Evolutionary conservation across 306 rosid genomes (phyloP), one percentile per base, ranked within the genome.

Genomic region (Cucumis melo): DNA sequence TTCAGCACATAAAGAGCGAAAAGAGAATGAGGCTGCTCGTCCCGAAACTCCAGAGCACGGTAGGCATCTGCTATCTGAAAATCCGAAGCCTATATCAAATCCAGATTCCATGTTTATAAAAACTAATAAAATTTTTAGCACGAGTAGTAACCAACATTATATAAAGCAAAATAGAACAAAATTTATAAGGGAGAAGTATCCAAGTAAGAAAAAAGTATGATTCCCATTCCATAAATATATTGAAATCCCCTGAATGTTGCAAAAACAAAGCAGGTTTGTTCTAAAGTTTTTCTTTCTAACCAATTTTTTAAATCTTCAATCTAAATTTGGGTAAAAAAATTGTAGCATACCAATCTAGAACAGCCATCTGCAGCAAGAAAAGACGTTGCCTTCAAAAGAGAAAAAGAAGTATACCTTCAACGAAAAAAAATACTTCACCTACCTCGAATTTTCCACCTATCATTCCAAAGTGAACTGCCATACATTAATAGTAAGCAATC

Each of bases 11-110:
- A 86, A 85, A 85, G 86, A 77, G 81, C 77, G 80, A 77, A 88
- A 78, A 81, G 85, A 86, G 78, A 75, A 74, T 19, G 80, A 67
- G 77, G 88, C 60, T 36, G 86, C 79, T 83, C 88, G 87, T 84
- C 88, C 85, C 59, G 86, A 82, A 77, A 88, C 88, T 78, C 90
- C 93, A 2, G 86, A 88, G 74, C 87, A 81, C 1, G 90, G 89
- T n/a, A 91, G 87, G 80, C 86, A 86, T 79, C 82, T 82, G 59
- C 84, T 82, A 66, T 91, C 92, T 74, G 89, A 80, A 75, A 87
- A 84, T 82, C 88, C 88, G 86, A 78, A 86, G 57, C 92, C 97
- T 89, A 81, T 62, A 68, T 83, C 19, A 75, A 77, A 80, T 78
- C 80, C 77, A 79, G 16, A n/a, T 81, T 50, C 82, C 24, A 78